Evolutionary conservation across 2,329 filamentous ascomycete genomes (phyloP).

Genomic region (Daldinia sp.): DNA sequence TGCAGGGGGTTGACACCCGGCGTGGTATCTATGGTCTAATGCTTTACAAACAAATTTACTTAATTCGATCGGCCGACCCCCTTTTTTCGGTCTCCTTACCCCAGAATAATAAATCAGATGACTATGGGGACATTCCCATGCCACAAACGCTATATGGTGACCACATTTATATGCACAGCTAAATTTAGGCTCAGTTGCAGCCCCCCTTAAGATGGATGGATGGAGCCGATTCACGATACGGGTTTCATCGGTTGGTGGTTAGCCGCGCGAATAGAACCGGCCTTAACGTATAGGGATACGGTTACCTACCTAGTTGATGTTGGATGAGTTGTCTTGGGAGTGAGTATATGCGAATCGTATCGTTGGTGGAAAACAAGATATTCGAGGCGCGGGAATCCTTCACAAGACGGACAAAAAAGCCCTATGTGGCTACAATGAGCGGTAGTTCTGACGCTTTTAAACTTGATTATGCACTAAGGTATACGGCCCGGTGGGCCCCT

Average conservation of each 20-base stretch:
- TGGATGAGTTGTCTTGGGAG: constrained; percentile 3
- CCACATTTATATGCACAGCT: constrained; percentile 18
- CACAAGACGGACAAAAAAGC: not conserved
- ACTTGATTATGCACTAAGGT: constrained; percentile 6
- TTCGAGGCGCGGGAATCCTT: not conserved
- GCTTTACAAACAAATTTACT: constrained; percentile 19
- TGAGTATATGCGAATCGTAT: constrained; percentile 5
- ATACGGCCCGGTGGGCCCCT: constrained; percentile 7
- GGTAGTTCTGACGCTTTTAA: constrained; percentile 6
- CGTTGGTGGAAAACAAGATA: not conserved
- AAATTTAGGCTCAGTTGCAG: constrained; percentile 23
- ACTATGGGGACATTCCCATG: constrained; percentile 18
- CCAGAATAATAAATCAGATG: constrained; percentile 16
- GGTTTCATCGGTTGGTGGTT: constrained; percentile 3
- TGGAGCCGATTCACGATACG: not conserved
- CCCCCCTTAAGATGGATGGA: not conserved
- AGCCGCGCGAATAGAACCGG: not conserved
- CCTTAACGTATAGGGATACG: not conserved
- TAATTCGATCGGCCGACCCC: constrained; percentile 17
- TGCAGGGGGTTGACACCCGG: constrained; percentile 1
- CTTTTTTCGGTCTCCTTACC: not conserved
- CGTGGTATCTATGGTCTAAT: constrained; percentile 11
- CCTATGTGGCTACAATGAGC: not conserved
- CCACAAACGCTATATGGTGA: constrained; percentile 7
- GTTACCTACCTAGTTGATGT: not conserved